Base-by-base conservation (phyloP, 2,329 filamentous ascomycete species). In the Metarhizium humberi region DNA sequence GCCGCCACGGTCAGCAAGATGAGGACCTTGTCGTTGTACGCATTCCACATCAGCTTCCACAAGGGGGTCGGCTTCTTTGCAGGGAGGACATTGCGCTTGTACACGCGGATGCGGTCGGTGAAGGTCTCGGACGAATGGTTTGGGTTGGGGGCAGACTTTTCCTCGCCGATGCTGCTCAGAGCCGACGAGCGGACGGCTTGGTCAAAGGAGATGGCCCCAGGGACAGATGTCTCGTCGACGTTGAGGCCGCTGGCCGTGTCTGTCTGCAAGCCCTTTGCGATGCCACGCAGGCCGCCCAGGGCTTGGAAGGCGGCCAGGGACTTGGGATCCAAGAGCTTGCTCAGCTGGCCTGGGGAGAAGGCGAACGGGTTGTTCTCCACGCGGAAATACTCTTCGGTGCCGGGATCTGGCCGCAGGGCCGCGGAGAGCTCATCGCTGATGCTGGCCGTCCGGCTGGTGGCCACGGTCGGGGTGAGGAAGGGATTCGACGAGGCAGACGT, bases 351-450 rank as follows among this genome's bases (percentile, higher is more conserved):
- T 1, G 87, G 87, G 3, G 84, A 84, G 66, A 88, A 95, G n/a
- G 88, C 90, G 65, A 95, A 95, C 3, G 85, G 85, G 67, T 92
- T 95, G 65, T 89, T 75, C 6, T 85, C 78, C 16, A 92, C 84
- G 47, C 80, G 64, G 62, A 89, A 92, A 59, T 88, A 84, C 18
- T 74, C 78, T 68, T 91, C 87, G 1, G 82, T 86, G 6, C 85
- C 86, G 1, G 84, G 86, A 64, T 92, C 87, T 0, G 88, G 85
- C 20, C 75, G 78, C 11, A 89, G 71, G 0, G 86, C 83, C 56
- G 86, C 81, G 57, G 82, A 73, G 7, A 58, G 53, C 34, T 66
- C 65, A 16, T 64, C 58, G 36, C 55, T 55, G 18, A 60, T 50
- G 32, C 59, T 60, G 11, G 60, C 55, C 3, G 59, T 57, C 7